Percentiles rank a stretch among this genome's conserved stretches.
Evolutionary conservation across 1,284 basidiomycete species (phyloP).

Genomic region (Entoloma clypeatum): DNA sequence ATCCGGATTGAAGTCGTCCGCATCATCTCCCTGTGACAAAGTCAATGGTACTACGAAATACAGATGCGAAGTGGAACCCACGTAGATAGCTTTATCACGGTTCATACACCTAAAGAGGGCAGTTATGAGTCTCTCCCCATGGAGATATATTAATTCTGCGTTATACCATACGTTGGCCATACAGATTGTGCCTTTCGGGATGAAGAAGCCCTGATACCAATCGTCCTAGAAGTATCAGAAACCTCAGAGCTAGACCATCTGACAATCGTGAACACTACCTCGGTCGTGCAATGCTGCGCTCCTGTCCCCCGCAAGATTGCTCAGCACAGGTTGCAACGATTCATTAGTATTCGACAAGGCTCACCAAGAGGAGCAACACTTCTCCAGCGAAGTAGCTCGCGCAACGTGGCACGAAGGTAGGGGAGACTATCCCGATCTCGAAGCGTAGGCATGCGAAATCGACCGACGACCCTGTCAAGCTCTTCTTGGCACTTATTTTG

Average conservation of each 20-base stretch:
- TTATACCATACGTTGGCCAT: slow-evolving; percentile 10
- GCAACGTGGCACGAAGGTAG: slow-evolving; percentile 17
- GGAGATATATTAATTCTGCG: not conserved
- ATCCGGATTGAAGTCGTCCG: slow-evolving; percentile 9
- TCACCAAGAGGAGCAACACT: slow-evolving; percentile 1
- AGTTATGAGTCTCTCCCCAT: not conserved
- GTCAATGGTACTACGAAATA: not conserved
- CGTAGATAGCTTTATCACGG: slow-evolving; percentile 5
- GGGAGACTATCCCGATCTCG: slow-evolving; percentile 17
- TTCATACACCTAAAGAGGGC: slow-evolving; percentile 4
- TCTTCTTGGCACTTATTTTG: slow-evolving; percentile 15
- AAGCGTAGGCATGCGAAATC: slow-evolving; percentile 17
- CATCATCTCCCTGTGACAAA: slow-evolving; percentile 5
- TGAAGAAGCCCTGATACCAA: too few species aligned
- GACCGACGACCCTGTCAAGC: too few species aligned
- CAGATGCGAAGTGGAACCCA: not conserved
- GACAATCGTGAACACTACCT: slow-evolving; percentile 11
- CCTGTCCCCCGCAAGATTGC: not conserved
- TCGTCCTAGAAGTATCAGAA: too few species aligned
- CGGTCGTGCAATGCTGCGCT: not conserved
- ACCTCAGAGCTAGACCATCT: not conserved
- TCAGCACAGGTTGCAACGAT: not conserved
- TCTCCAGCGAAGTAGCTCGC: slow-evolving; percentile 16
- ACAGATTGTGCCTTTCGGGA: slow-evolving; percentile 15
- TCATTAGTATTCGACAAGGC: not conserved